Evolutionary conservation across 805 yeast genomes (phyloP).

Genomic region (Monosporozyma yasuniensis): DNA sequence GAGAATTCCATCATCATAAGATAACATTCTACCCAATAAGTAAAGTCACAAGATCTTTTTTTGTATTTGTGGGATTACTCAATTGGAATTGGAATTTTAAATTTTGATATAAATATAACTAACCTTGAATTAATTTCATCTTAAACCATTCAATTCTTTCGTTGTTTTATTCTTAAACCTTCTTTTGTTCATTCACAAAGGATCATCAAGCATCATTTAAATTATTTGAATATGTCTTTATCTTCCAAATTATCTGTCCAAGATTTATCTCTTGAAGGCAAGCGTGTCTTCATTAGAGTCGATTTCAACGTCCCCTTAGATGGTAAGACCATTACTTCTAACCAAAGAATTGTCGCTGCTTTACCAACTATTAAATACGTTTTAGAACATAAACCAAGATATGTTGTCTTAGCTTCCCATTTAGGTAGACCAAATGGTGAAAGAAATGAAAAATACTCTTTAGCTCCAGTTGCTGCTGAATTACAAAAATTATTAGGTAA

Average conservation of each 20-base stretch:
- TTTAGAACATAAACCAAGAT: slow-evolving; percentile 83
- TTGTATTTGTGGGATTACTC: too few relatives aligned
- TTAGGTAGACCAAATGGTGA: slow-evolving; percentile 99
- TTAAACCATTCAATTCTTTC: not conserved
- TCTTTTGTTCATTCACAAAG: not conserved
- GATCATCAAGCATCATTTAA: not conserved
- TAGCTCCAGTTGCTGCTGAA: slow-evolving; percentile 90
- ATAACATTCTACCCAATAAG: too few relatives aligned
- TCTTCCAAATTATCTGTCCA: slow-evolving; percentile 87
- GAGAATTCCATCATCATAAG: too few relatives aligned
- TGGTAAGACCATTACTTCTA: slow-evolving; percentile 95
- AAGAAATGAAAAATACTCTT: slow-evolving; percentile 72
- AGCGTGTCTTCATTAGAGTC: slow-evolving; percentile 98
- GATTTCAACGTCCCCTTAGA: slow-evolving; percentile 94
- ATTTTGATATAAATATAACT: too few relatives aligned
- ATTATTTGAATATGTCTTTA: slow-evolving; percentile 60
- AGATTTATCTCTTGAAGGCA: slow-evolving; percentile 77
- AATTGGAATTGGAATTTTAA: too few relatives aligned
- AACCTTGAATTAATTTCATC: too few relatives aligned
- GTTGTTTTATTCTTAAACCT: not conserved
- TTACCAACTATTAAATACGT: slow-evolving; percentile 97
- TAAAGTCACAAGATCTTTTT: too few relatives aligned
- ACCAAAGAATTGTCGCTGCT: slow-evolving; percentile 99
- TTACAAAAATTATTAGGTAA: slow-evolving; percentile 66
- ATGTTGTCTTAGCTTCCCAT: slow-evolving; percentile 88